Evolutionary conservation across 805 yeast genomes (phyloP), one percentile per base, ranked within the genome.

Genomic region (Metschnikowia santaceciliae): DNA sequence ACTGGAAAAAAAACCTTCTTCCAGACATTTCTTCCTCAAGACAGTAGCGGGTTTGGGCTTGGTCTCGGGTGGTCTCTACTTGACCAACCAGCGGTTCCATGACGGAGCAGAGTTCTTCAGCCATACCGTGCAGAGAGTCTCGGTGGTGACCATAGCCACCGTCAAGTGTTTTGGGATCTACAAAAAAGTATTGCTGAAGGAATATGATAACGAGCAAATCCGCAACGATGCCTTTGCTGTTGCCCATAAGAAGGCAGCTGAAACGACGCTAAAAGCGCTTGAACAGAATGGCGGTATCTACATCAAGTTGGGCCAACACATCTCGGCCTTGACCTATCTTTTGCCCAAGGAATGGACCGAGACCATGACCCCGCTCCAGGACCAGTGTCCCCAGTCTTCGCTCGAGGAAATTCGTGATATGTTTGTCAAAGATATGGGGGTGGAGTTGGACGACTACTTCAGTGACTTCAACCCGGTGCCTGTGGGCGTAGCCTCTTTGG

Each of bases 291-390:
- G 96, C 15, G 99, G 99, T 1, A 78, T 94, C 6, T 94, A 85
- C 66, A 94, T 94, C 67, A 94, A 94, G 67, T 72, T 94, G 41
- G 99, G 99, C 11, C 99, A 94, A 66, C 99, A 94, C 64, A 73
- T 94, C 11, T 80, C 91, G 38, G 98, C 98, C 0, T 77, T 94
- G 80, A 88, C 97, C 1, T 94, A 94, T 67, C 71, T 94, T 32
- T 72, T 94, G 46, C 99, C 99, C 0, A 74, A 72, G 4, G 97
- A 94, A 68, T 94, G 99, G 99, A 92, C 98, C 1, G 82, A 82
- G 14, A 84, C 98, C 0, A 94, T 94, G 96, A 76, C 85, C 33
- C 96, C 97, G 1, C 71, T 94, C 47, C 98, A 92, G 63, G 96
- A 91, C 60, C 79, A 81, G 62, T 92, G 98, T 65, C 98, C 99